Evolutionary conservation across 371 early-diverging fungal genomes (phyloP), one percentile per base, ranked within the genome.

Genomic region (Syncephalastrum sp.): DNA sequence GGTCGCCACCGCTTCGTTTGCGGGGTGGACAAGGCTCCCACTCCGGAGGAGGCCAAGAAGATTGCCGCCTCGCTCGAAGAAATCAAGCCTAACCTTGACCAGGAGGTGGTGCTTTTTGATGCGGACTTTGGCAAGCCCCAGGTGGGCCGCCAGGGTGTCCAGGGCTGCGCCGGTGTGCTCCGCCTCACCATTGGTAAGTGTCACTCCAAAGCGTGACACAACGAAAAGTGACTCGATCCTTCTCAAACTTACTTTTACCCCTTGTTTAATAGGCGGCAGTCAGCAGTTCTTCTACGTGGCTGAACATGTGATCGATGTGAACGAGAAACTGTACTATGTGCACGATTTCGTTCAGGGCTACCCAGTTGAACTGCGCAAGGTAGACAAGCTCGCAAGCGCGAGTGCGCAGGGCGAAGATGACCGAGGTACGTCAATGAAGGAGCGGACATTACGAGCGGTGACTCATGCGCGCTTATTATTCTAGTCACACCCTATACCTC

Each of bases 401-500:
- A 54, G 73, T 7, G 70, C 70, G 23, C 61, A 63, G 10, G 57
- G 68, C 13, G 84, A 82, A 25, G 72, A 72, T 52, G 75, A 79
- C 48, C 49, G 65, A 64, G 73, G 77, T 77, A 69, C 44, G 41
- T 47, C 29, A 21, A 44, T 16, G 46, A n/a, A 48, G n/a, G 17
- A 25, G 27, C 17, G 49, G 21, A 19, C 41, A 44, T 38, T 38
- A 53, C n/a, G 21, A 53, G 21, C 19, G 16, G n/a, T 16, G 15
- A 25, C 42, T 24, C 51, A 15, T 55, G 38, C 38, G 38, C 38
- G 38, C 38, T 33, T 33, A 33, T 33, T 33, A 33, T 56, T 33
- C 43, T 56, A 68, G 84, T 83, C n/a, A 79, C 86, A 3, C 81
- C 86, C n/a, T 87, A 87, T 63, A 84, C 79, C 15, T 79, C 91